A percentile compares a stretch with the other conserved stretches of the same genome.
These are phyloP conservation scores for Diplodia seriata DNA, from an alignment of 2,329 filamentous ascomycete genomes.

Conservation along the genomic window DNA sequence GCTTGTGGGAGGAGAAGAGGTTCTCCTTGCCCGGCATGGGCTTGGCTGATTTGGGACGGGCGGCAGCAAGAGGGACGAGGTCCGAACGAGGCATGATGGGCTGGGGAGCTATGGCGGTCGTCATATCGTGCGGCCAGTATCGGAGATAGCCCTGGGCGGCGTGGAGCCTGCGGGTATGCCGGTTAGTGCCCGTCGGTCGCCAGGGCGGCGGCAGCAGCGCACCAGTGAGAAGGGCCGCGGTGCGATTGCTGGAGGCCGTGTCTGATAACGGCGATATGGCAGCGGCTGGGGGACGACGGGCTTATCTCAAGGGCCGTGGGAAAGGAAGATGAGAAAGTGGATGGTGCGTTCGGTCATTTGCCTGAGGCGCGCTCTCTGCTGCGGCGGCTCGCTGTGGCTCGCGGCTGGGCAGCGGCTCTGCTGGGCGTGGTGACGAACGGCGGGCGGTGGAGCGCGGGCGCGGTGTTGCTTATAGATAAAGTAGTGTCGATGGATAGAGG, in stretches of 20 bases:
- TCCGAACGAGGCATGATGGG: constrained; percentile 54
- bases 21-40: constrained; percentile 54
- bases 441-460: constrained; percentile 6
- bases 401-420: constrained; percentile 26
- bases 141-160: constrained; percentile 31
- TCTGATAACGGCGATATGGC: constrained; percentile 22
- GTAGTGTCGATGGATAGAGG: constrained; percentile 28
- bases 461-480: constrained; percentile 29
- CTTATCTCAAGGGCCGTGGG: constrained; percentile 34
- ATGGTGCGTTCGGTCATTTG: constrained; percentile 52
- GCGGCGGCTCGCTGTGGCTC: constrained; percentile 4
- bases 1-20: constrained; percentile 48
- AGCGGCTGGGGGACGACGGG: constrained; percentile 20
- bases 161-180: constrained; percentile 29
- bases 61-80: constrained; percentile 55
- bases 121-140: constrained; percentile 46
- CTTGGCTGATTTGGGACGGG: constrained; percentile 50
- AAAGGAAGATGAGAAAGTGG: constrained; percentile 52
- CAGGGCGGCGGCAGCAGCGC: constrained; percentile 23
- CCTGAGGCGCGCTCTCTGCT: constrained; percentile 23
- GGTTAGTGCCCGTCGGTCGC: constrained; percentile 26
- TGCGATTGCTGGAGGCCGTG: constrained; percentile 18
- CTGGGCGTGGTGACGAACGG: constrained; percentile 5
- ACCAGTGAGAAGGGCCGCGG: constrained; percentile 31
- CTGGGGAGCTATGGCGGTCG: constrained; percentile 57